phyloP scores from a whole-genome alignment of 164 flowering plant species.

The Annona cherimola region DNA sequence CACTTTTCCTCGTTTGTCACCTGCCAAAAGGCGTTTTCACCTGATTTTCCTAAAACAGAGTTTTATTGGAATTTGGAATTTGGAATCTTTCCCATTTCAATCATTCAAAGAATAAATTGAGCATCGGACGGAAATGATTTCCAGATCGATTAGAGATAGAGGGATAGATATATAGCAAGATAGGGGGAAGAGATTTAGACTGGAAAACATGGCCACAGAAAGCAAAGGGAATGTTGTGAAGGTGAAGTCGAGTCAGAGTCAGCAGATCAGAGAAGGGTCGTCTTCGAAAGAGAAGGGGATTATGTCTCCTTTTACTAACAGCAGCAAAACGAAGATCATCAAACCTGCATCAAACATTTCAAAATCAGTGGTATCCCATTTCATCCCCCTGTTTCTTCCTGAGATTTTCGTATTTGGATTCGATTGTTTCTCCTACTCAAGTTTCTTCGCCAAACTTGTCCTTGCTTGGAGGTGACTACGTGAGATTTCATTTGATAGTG shows the following conservation, averaged over 20 bases:
- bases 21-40: not conserved
- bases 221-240: not conserved
- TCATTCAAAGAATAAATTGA: not conserved
- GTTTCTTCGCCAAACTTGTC: too few species aligned
- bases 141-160: too few species aligned
- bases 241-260: conserved; percentile 11
- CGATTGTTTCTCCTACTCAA: not conserved
- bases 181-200: not conserved
- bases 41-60: not conserved
- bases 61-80: too few species aligned
- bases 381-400: not conserved
- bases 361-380: conserved; percentile 4
- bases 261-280: not conserved
- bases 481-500: not conserved
- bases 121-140: not conserved
- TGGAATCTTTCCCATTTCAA: not conserved
- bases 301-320: not conserved
- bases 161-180: not conserved
- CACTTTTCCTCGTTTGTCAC: not conserved
- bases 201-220: conserved; percentile 9
- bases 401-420: not conserved
- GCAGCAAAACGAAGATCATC: not conserved
- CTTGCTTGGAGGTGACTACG: not conserved
- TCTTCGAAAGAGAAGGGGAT: conserved; percentile 3
- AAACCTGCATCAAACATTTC: conserved; percentile 1